A percentile compares a stretch with the other conserved stretches of the same genome.
phyloP scores from a whole-genome alignment of 140 eudicot genomes.

The Stevia rebaudiana region DNA sequence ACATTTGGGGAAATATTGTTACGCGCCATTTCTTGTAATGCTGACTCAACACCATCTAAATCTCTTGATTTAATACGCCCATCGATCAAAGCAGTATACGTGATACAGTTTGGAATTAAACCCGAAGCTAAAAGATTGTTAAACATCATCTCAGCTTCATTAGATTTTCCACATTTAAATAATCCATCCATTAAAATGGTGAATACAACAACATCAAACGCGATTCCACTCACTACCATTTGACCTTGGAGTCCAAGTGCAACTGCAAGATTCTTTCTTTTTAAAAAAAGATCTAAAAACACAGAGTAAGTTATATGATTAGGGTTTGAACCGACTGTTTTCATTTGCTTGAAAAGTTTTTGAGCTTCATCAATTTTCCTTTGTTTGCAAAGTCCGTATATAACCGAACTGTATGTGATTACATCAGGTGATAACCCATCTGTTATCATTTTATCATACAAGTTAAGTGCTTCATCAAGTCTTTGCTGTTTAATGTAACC shows the following conservation, averaged over 20 bases:
- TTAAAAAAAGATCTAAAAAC: conserved; percentile 46
- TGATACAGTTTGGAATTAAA: conserved; percentile 48
- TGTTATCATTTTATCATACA: conserved; percentile 50
- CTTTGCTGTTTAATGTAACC: conserved; percentile 34
- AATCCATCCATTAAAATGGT: conserved; percentile 81
- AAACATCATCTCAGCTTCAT: conserved; percentile 68
- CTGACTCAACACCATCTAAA: conserved; percentile 43
- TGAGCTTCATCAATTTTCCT: conserved; percentile 58
- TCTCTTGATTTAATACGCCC: conserved; percentile 69
- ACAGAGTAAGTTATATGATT: conserved; percentile 64
- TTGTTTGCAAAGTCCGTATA: conserved; percentile 57
- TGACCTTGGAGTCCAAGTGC: conserved; percentile 57
- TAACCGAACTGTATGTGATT: conserved; percentile 51
- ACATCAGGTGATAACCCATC: conserved; percentile 65
- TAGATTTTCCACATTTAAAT: conserved; percentile 52
- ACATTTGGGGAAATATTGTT: conserved; percentile 57
- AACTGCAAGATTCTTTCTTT: conserved; percentile 27
- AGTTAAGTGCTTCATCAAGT: conserved; percentile 44
- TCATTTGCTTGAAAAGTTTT: conserved; percentile 57
- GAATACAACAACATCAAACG: conserved; percentile 59
- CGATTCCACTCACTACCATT: conserved; percentile 72
- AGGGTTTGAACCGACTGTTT: conserved; percentile 50
- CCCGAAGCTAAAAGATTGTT: conserved; percentile 30
- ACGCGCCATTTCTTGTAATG: conserved; percentile 59
- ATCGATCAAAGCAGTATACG: conserved; percentile 69